Percentiles rank a stretch among this genome's conserved stretches.
phyloP scores from a whole-genome alignment of 1,284 basidiomycete genomes.

The Ganoderma sinense region DNA sequence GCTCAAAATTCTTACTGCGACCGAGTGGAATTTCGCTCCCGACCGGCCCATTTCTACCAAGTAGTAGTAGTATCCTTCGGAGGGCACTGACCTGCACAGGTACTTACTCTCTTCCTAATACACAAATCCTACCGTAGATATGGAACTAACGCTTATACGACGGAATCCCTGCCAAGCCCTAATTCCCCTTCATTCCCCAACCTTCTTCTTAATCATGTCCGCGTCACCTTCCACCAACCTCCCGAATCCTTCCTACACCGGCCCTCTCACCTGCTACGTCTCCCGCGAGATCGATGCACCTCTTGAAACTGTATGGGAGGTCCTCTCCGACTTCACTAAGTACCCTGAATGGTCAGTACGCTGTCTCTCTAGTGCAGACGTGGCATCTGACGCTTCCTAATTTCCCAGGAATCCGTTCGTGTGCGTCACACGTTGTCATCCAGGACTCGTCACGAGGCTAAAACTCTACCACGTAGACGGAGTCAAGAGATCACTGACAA shows the following conservation, averaged over 20 bases:
- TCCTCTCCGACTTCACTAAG: slow-evolving; percentile 53
- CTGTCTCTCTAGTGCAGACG: not conserved
- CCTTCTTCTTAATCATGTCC: not conserved
- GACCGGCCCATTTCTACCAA: too few relatives aligned
- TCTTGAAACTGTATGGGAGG: slow-evolving; percentile 54
- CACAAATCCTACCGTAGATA: too few relatives aligned
- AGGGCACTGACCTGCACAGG: too few relatives aligned
- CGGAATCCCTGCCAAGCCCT: not conserved
- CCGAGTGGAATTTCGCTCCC: too few relatives aligned
- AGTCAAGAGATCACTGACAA: slow-evolving; percentile 57
- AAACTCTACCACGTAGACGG: slow-evolving; percentile 48
- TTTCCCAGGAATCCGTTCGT: slow-evolving; percentile 70
- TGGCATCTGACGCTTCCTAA: not conserved
- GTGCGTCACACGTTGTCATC: slow-evolving; percentile 43
- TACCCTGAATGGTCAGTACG: slow-evolving; percentile 57
- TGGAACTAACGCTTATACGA: too few relatives aligned
- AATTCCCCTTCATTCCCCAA: not conserved
- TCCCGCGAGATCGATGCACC: slow-evolving; percentile 55
- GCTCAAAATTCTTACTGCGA: too few relatives aligned
- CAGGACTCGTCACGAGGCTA: not conserved
- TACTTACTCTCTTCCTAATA: too few relatives aligned
- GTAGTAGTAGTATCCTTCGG: too few relatives aligned
- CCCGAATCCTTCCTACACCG: slow-evolving; percentile 25
- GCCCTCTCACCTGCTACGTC: slow-evolving; percentile 48
- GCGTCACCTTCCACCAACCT: slow-evolving; percentile 16